Conservation (phyloP, 192 early-diverging fungal genomes). For the Diversispora epigaea region DNA sequence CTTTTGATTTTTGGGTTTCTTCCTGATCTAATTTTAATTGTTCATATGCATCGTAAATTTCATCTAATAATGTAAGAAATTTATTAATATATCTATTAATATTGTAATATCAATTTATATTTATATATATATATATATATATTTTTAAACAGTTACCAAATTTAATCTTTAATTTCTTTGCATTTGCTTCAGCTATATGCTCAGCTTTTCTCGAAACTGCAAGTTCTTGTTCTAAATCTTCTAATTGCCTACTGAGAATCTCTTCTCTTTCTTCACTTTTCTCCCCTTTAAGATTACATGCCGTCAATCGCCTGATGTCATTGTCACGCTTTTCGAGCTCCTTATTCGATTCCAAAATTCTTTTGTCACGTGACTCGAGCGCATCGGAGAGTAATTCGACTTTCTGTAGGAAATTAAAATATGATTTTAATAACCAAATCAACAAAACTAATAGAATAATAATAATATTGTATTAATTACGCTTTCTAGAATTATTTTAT, state of each 20-base stretch:
- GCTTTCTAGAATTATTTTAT: slow-evolving; percentile 25
- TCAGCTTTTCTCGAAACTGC: slow-evolving; percentile 38
- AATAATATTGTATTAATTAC: slow-evolving; percentile 1
- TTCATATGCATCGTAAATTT: slow-evolving; percentile 36
- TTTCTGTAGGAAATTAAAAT: slow-evolving; percentile 11
- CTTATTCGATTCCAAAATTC: slow-evolving; percentile 25
- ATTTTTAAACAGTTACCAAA: slow-evolving; percentile 36
- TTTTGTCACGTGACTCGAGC: slow-evolving; percentile 31
- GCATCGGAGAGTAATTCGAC: slow-evolving; percentile 5
- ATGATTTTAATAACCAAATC: neutral
- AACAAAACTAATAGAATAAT: neutral
- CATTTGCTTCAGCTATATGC: slow-evolving; percentile 38
- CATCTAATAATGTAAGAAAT: slow-evolving; percentile 34
- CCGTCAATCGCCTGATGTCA: slow-evolving; percentile 31
- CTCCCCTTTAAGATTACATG: slow-evolving; percentile 35
- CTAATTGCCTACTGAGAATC: slow-evolving; percentile 40
- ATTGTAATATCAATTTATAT: neutral
- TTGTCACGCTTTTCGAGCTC: slow-evolving; percentile 36
- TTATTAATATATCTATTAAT: neutral
- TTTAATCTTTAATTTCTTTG: slow-evolving; percentile 42
- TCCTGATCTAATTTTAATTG: slow-evolving; percentile 39
- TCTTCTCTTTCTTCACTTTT: slow-evolving; percentile 40
- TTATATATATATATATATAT: neutral
- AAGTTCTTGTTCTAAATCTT: slow-evolving; percentile 48
- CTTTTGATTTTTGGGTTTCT: slow-evolving; percentile 16